Conservation (phyloP, 192 early-diverging fungal species). For the Backusella tarrabulga region DNA sequence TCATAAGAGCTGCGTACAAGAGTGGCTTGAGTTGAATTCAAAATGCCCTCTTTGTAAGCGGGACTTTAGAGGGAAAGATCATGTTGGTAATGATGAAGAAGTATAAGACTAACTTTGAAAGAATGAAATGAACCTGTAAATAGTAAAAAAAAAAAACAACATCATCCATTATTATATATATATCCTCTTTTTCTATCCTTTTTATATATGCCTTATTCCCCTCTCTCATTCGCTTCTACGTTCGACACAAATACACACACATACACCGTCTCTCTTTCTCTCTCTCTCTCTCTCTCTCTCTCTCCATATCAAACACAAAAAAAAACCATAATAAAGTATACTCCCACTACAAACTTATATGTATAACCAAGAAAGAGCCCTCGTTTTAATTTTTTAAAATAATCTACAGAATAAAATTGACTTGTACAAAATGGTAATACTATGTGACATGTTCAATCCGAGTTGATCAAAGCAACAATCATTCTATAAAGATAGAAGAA, state of each 20-base stretch:
- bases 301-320: background rate
- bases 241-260: background rate
- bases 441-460: background rate
- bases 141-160: background rate
- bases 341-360: background rate
- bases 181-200: background rate
- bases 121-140: background rate
- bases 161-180: background rate
- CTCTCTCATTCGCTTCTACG: background rate
- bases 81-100: background rate
- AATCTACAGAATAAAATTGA: background rate
- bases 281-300: background rate
- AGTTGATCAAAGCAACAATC: conserved; percentile 26
- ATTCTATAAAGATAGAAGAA: conserved; percentile 83
- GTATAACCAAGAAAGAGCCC: background rate
- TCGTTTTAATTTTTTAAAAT: conserved; percentile 1
- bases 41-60: conserved; percentile 76
- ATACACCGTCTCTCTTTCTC: too few species aligned
- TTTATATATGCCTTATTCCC: background rate
- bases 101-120: background rate
- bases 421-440: background rate
- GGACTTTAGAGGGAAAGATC: conserved; percentile 46
- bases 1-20: conserved; percentile 79
- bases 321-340: background rate
- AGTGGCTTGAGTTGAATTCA: conserved; percentile 76